Evolutionary conservation across 495 filamentous ascomycete genomes (phyloP), one percentile per base, ranked within the genome.

Genomic region (Aspergillus taichungensis): DNA sequence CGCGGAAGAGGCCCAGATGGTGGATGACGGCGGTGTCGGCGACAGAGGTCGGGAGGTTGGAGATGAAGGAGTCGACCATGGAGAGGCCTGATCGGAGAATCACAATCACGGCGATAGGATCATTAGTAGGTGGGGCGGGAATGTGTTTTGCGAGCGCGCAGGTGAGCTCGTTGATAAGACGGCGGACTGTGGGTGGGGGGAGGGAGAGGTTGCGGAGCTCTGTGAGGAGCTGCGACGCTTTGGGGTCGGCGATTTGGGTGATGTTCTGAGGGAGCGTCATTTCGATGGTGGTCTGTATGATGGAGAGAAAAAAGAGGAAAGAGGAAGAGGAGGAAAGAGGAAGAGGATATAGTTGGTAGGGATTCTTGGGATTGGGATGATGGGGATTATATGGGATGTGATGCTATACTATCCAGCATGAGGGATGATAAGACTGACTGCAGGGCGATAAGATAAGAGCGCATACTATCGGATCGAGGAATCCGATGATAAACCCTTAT

Each of bases 1-100:
- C 89, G 44, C 89, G 82, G 67, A 84, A 95, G 42, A 95, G 75
- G 31, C 89, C 89, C 27, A 95, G 79, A 60, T 95, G 89, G 65
- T 94, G 84, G 45, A 92, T 49, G 0, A 51, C 52, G 1, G 57
- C 52, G 13, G 46, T 34, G 0, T 45, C 48, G n/a, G 53, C 48
- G 9, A 43, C 44, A 6, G 37, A 13, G 29, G 30, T 10, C 29
- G 51, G 41, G 40, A 56, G 34, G 42, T 34, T 50, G 38, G 49
- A 40, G 30, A 56, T 24, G 42, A 62, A 64, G 2, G 51, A 41
- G 31, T 64, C 61, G 11, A 48, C 49, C 61, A 64, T 64, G 12
- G 56, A 50, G 9, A 64, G 38, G 0, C 61, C 61, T 5, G 61
- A 64, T n/a, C 61, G 59, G 8, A 64, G 46, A 14, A 64, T 47